Evolutionary conservation across 2,329 filamentous ascomycete genomes (phyloP), one percentile per base, ranked within the genome.

Genomic region (Pseudogymnoascus sp.): DNA sequence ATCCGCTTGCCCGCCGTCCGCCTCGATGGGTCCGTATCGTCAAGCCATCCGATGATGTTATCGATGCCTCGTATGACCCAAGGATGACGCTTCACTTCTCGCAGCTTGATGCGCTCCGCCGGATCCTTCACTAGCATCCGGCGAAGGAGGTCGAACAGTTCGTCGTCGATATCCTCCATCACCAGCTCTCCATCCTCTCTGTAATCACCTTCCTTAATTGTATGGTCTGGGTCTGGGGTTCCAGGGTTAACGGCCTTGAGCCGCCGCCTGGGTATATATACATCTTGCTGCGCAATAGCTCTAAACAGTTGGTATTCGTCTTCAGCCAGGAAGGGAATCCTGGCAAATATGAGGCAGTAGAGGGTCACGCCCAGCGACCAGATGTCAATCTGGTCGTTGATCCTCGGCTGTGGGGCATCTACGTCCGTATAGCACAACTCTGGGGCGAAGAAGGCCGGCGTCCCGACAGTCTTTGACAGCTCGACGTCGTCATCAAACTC

Each of bases 321-420:
- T 72, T 95, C 89, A 60, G 92, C 92, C 69, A 96, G 83, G 72
- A 98, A 99, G 0, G 95, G 95, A 41, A 97, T 90, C 61, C 95
- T 90, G 12, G 92, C 95, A 73, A 89, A 99, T 62, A 99, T 87
- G 74, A 99, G 87, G 72, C 93, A 96, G 76, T 97, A 99, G 2
- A 99, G 83, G 0, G 95, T 99, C 19, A 99, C 91, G 22, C 95
- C 95, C 22, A 99, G 81, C 10, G 95, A 96, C 95, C 95, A 99
- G 14, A 99, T 88, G 72, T 99, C 95, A 68, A 99, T 96, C 70
- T 96, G 91, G 70, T 91, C 91, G 4, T 92, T 96, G 41, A 99
- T 87, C 77, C 82, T 93, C 68, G 83, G 91, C 70, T 83, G 89
- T 71, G 82, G 86, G 69, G 76, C 75, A 66, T 86, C 87, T 24